phyloP scores from a whole-genome alignment of 208 protist genomes.

The Borovskyia barvae region DNA sequence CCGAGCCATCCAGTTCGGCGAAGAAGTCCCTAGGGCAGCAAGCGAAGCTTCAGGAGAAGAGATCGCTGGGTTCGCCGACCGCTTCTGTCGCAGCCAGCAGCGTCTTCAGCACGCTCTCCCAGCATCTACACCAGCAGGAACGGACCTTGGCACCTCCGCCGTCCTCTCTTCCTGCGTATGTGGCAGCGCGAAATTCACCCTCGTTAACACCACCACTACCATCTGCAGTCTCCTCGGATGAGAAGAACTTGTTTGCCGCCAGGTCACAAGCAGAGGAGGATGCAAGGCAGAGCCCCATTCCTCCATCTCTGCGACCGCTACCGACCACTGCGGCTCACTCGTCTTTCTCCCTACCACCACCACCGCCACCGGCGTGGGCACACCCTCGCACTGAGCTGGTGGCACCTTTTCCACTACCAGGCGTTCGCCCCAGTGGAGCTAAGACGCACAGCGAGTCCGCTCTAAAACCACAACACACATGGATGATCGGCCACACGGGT shows the following conservation, averaged over 20 bases:
- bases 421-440: neutral
- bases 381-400: too few relatives aligned
- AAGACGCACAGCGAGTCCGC: too few relatives aligned
- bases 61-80: neutral
- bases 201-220: too few relatives aligned
- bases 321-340: neutral
- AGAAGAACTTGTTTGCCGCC: too few relatives aligned
- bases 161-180: too few relatives aligned
- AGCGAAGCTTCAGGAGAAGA: neutral
- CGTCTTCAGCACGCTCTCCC: constrained; percentile 82
- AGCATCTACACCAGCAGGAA: constrained; percentile 45
- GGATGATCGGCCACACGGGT: constrained; percentile 7
- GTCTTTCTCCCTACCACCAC: constrained; percentile 6
- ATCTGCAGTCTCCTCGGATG: too few relatives aligned
- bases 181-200: too few relatives aligned
- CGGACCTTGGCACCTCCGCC: too few relatives aligned
- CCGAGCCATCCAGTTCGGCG: neutral
- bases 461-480: neutral
- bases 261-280: too few relatives aligned
- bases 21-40: neutral
- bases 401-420: neutral
- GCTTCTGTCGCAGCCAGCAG: constrained; percentile 45
- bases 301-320: too few relatives aligned
- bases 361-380: constrained; percentile 19
- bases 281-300: too few relatives aligned